These are phyloP conservation scores for Thielaviopsis cerberus DNA, from an alignment of 2,329 filamentous ascomycete genomes.

Conservation along the genomic window DNA sequence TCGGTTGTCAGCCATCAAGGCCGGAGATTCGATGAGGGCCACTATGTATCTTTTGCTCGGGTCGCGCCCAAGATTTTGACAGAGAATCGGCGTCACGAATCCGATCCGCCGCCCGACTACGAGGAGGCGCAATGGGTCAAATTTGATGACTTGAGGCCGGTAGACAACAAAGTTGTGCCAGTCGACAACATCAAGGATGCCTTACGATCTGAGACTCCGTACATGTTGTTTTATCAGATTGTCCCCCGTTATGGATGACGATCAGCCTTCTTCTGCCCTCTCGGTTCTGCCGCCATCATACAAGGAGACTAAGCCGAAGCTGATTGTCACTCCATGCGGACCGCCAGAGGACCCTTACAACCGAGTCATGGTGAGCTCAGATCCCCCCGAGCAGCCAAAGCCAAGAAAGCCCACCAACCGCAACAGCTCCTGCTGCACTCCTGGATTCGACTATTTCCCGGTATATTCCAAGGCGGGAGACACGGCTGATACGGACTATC, in stretches of 20 bases:
- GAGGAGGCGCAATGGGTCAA: slow-evolving; percentile 67
- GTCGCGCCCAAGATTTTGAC: slow-evolving; percentile 46
- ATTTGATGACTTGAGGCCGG: slow-evolving; percentile 63
- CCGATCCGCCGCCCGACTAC: slow-evolving; percentile 44
- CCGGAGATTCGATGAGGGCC: slow-evolving; percentile 43
- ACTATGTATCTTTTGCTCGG: slow-evolving; percentile 75
- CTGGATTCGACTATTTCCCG: slow-evolving; percentile 3
- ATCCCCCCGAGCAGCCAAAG: slow-evolving; percentile 18
- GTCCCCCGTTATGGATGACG: slow-evolving; percentile 63
- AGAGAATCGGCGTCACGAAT: slow-evolving; percentile 37
- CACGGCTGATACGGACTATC: not conserved
- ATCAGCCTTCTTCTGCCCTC: slow-evolving; percentile 28
- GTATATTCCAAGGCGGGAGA: slow-evolving; percentile 2
- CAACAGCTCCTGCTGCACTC: not conserved
- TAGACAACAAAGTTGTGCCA: slow-evolving; percentile 48
- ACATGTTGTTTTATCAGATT: slow-evolving; percentile 88
- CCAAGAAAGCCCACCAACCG: not conserved
- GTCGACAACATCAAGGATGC: slow-evolving; percentile 63
- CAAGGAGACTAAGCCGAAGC: slow-evolving; percentile 27
- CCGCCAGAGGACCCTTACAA: not conserved
- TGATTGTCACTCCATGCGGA: not conserved
- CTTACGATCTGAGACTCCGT: slow-evolving; percentile 73
- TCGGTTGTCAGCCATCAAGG: slow-evolving; percentile 87
- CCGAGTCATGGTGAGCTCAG: not conserved
- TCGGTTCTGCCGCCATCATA: slow-evolving; percentile 40